A percentile compares a stretch with the other conserved stretches of the same genome.
Conservation (phyloP, 2,329 filamentous ascomycete genomes). For the Calonectria leucothoes region DNA sequence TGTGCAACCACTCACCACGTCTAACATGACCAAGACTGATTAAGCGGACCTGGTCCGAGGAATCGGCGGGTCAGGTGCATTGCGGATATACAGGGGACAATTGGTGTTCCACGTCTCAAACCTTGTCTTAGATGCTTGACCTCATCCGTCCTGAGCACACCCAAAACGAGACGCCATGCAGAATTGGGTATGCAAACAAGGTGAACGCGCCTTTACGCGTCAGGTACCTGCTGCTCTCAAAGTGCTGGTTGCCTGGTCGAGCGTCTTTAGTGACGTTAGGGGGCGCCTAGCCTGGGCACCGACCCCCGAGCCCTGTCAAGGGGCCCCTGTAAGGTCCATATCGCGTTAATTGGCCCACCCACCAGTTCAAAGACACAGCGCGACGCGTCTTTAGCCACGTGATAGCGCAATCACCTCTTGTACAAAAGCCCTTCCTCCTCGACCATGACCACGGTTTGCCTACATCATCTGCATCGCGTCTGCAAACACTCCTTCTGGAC, state of each 20-base stretch:
- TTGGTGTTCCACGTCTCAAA: not conserved
- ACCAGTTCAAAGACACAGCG: constrained; percentile 43
- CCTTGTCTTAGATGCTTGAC: not conserved
- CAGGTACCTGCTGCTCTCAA: constrained; percentile 28
- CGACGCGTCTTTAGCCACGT: constrained; percentile 53
- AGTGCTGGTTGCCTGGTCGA: constrained; percentile 36
- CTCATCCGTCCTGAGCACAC: constrained; percentile 7
- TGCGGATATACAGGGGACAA: constrained; percentile 6
- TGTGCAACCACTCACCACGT: constrained; percentile 29
- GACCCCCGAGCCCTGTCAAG: constrained; percentile 19
- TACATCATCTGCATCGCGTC: constrained; percentile 45
- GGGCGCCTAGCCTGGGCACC: constrained; percentile 27
- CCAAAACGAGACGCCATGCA: not conserved
- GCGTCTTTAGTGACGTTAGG: constrained; percentile 26
- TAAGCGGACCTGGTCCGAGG: constrained; percentile 27
- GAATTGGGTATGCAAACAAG: not conserved
- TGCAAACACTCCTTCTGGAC: constrained; percentile 28
- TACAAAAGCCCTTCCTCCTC: constrained; percentile 54
- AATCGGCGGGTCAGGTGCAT: not conserved
- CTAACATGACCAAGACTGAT: constrained; percentile 39
- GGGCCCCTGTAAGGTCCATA: constrained; percentile 31
- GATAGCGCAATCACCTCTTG: constrained; percentile 48
- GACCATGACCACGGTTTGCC: constrained; percentile 22
- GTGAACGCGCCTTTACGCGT: constrained; percentile 38
- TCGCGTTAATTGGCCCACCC: constrained; percentile 40